phyloP scores from a whole-genome alignment of 352 stramenopile genomes.

The Phytophthora idaei region DNA sequence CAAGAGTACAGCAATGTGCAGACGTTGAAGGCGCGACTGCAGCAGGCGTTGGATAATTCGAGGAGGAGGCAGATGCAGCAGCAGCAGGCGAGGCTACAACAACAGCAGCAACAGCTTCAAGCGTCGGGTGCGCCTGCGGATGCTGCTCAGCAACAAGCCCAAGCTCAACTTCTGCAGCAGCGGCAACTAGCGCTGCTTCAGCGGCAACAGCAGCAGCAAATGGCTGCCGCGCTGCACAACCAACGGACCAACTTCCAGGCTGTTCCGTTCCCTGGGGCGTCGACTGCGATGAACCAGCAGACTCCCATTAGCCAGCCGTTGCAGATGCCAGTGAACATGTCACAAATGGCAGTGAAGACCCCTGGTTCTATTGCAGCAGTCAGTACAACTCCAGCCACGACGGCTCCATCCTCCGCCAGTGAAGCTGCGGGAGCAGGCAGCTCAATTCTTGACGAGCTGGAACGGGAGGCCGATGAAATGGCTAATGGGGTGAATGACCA shows the following conservation, averaged over 20 bases:
- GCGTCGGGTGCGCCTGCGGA: constrained; percentile 47
- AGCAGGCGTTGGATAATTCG: constrained; percentile 88
- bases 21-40: constrained; percentile 81
- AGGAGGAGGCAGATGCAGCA: constrained; percentile 80
- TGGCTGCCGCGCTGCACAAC: constrained; percentile 73
- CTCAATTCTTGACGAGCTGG: constrained; percentile 88
- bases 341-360: constrained; percentile 40
- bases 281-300: constrained; percentile 44
- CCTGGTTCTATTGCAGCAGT: constrained; percentile 27
- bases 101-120: constrained; percentile 45
- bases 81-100: constrained; percentile 45
- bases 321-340: constrained; percentile 63
- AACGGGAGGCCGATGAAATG: constrained; percentile 89
- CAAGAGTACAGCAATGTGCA: constrained; percentile 90
- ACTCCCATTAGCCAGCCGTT: constrained; percentile 47
- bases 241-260: constrained; percentile 69
- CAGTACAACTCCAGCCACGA: constrained; percentile 25
- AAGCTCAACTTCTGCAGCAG: constrained; percentile 59
- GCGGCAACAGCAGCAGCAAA: constrained; percentile 76
- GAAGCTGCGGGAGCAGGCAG: constrained; percentile 41
- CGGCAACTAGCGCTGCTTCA: constrained; percentile 68
- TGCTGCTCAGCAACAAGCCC: constrained; percentile 47
- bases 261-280: constrained; percentile 58
- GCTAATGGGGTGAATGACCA: constrained; percentile 82
- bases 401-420: constrained; percentile 15